Conservation (phyloP, 2,329 filamentous ascomycete species). For the Aspergillus nomiae region DNA sequence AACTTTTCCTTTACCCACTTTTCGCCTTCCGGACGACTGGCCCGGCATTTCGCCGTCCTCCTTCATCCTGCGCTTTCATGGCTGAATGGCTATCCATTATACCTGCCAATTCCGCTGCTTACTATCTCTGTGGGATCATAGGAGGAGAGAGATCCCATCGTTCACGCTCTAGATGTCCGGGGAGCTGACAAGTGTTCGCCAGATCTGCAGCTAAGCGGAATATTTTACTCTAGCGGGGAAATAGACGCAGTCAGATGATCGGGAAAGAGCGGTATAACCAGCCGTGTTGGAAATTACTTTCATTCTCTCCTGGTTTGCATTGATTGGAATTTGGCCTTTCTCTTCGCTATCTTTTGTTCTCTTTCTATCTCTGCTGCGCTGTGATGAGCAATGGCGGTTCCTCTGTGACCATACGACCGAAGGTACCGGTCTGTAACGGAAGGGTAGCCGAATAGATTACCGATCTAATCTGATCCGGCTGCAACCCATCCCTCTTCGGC, state of each 20-base stretch:
- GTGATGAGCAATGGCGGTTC: neutral
- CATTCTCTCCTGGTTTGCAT: neutral
- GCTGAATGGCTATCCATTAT: neutral
- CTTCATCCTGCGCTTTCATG: neutral
- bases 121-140: slow-evolving; percentile 10
- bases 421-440: slow-evolving; percentile 13
- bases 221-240: slow-evolving; percentile 12
- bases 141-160: neutral
- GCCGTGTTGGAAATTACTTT: neutral
- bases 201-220: slow-evolving; percentile 20
- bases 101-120: neutral
- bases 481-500: slow-evolving; percentile 4
- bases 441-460: slow-evolving; percentile 16
- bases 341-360: neutral
- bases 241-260: neutral
- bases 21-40: neutral
- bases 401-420: neutral
- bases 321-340: neutral
- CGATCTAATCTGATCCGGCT: slow-evolving; percentile 30
- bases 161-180: slow-evolving; percentile 4
- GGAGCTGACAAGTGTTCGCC: slow-evolving; percentile 15
- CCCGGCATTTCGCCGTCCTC: neutral
- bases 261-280: neutral
- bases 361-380: neutral
- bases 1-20: slow-evolving; percentile 14